phyloP scores from a whole-genome alignment of 495 filamentous ascomycete genomes.

The Aspergillus cristatus region DNA sequence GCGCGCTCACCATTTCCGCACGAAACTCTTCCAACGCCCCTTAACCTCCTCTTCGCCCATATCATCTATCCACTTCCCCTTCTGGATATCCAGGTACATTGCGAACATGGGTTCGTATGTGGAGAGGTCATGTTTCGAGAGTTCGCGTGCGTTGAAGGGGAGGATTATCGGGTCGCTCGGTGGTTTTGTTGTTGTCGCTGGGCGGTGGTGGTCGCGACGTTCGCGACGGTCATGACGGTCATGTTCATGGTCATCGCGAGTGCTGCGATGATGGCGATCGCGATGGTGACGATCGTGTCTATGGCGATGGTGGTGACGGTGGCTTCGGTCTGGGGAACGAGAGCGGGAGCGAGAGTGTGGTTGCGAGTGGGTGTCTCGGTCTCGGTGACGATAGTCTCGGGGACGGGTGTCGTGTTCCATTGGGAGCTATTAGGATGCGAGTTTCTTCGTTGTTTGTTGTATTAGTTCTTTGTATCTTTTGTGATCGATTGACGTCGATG shows the following conservation, averaged over 20 bases:
- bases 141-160: constrained; percentile 54
- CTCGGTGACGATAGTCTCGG: background rate
- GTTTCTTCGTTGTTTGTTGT: too few species aligned
- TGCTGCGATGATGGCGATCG: constrained; percentile 17
- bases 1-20: constrained; percentile 66
- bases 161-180: constrained; percentile 32
- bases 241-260: constrained; percentile 18
- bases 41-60: constrained; percentile 60
- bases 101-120: constrained; percentile 65
- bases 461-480: too few species aligned
- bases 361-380: constrained; percentile 4
- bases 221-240: constrained; percentile 19
- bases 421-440: too few species aligned
- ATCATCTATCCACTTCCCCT: constrained; percentile 54
- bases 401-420: too few species aligned
- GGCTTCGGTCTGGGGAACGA: constrained; percentile 12
- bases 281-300: constrained; percentile 8
- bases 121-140: constrained; percentile 57
- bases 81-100: constrained; percentile 85
- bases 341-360: constrained; percentile 16
- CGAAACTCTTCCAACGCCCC: constrained; percentile 91
- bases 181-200: constrained; percentile 6
- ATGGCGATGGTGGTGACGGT: constrained; percentile 3
- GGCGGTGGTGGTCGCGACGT: constrained; percentile 5
- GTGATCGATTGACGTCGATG: constrained; percentile 5